Conservation (phyloP, 257 asterid genomes). For the Nicotiana obtusifolia region DNA sequence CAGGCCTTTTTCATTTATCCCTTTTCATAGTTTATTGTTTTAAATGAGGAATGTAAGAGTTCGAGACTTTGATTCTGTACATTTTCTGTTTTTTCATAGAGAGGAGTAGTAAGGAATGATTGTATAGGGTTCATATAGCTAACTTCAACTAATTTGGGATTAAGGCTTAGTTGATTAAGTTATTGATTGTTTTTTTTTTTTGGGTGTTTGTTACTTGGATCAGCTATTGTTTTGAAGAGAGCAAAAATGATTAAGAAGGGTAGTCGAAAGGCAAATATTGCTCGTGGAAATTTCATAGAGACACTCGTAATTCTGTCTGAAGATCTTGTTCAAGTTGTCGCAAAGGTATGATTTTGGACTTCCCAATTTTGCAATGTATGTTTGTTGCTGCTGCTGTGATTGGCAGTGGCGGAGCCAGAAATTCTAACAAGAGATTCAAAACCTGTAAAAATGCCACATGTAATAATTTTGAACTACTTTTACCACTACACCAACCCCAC, state of each 20-base stretch:
- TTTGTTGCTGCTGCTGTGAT: not conserved
- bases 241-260: conserved; percentile 79
- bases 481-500: too few relatives aligned
- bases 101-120: not conserved
- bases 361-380: conserved; percentile 8
- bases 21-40: too few relatives aligned
- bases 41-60: not conserved
- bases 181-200: conserved; percentile 6
- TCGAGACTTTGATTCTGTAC: not conserved
- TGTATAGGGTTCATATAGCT: not conserved
- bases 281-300: conserved; percentile 50
- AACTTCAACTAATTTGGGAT: not conserved
- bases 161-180: not conserved
- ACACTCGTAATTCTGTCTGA: conserved; percentile 64
- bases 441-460: too few relatives aligned
- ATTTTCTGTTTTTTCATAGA: not conserved
- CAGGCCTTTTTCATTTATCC: not conserved
- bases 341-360: conserved; percentile 46
- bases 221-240: conserved; percentile 82
- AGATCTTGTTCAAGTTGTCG: conserved; percentile 86
- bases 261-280: conserved; percentile 41
- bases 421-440: too few relatives aligned
- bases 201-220: conserved; percentile 16
- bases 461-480: too few relatives aligned
- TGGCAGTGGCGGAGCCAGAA: too few relatives aligned